Evolutionary conservation across 805 yeast species (phyloP), one percentile per base, ranked within the genome.

Genomic region (Ogataea trehaloabstinens): DNA sequence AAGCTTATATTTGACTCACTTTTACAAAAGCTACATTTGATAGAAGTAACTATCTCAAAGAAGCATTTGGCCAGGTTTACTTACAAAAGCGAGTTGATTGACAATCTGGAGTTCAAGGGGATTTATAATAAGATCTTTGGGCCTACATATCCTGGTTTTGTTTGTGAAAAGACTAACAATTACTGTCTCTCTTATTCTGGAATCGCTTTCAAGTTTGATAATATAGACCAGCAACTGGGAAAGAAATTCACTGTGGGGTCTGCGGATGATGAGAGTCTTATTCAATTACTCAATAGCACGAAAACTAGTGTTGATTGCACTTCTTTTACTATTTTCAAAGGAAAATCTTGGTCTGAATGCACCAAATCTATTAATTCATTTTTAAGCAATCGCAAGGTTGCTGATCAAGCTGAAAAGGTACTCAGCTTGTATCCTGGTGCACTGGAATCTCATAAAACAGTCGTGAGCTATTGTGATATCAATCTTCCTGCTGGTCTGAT

Each of bases 81-180:
- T 18, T 61, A 50, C 43, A 53, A 56, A 27, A 52, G 45, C 25
- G 61, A 48, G 20, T 24, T 39, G 4, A 49, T 53, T 31, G 10
- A 38, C 6, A 48, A 47, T 16, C 56, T 58, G 11, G 52, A 53
- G 11, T 62, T 76, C 45, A 71, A 69, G 32, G 57, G 63, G 13
- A 64, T 78, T 3, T 79, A 79, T 55, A 76, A 78, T 49, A 73
- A 70, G 51, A 63, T 71, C 2, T 75, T 79, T 52, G 85, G 85
- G 0, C 84, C 84, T 2, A 78, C 85, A 0, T 76, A 73, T 42
- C 80, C 82, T 2, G 85, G 84, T 0, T 11, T 55, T 49, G 19
- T 47, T 66, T 55, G 62, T 31, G 38, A 40, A 1, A 45, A 42
- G 3, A 31, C 48, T 15, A 51, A 55, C 11, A 45, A 53, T 18